Evolutionary conservation across 2,329 filamentous ascomycete species (phyloP).

Genomic region (Fusarium virguliforme): DNA sequence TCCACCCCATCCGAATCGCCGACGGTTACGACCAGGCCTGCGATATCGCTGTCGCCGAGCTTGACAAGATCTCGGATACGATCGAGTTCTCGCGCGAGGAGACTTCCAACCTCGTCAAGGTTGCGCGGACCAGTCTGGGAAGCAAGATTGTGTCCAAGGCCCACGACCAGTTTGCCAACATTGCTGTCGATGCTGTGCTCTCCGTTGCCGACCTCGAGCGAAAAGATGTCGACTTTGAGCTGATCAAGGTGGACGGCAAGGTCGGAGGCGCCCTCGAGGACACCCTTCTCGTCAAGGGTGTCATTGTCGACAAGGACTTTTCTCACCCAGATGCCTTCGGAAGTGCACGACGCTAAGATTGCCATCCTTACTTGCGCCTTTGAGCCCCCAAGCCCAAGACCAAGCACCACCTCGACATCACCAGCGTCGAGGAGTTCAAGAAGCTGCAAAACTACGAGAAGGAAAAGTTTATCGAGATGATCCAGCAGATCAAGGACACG

Average conservation of each 20-base stretch:
- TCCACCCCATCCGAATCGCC: slow-evolving; percentile 98
- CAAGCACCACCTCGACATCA: slow-evolving; percentile 99
- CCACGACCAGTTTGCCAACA: slow-evolving; percentile 97
- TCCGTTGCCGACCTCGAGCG: slow-evolving; percentile 96
- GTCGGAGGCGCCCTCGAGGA: slow-evolving; percentile 95
- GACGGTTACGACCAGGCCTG: slow-evolving; percentile 98
- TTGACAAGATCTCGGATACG: slow-evolving; percentile 93
- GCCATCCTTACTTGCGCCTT: slow-evolving; percentile 98
- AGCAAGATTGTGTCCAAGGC: slow-evolving; percentile 99
- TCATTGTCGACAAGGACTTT: slow-evolving; percentile 99
- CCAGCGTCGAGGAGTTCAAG: slow-evolving; percentile 97
- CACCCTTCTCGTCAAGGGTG: slow-evolving; percentile 94
- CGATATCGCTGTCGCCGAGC: slow-evolving; percentile 92
- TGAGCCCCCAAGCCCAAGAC: slow-evolving; percentile 99
- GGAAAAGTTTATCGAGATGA: slow-evolving; percentile 98
- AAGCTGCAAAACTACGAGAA: slow-evolving; percentile 96
- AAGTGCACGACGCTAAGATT: slow-evolving; percentile 95
- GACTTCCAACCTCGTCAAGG: slow-evolving; percentile 90
- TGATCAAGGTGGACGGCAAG: slow-evolving; percentile 99
- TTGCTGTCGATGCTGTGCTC: slow-evolving; percentile 96
- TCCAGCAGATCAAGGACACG: slow-evolving; percentile 96
- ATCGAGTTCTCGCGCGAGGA: slow-evolving; percentile 88
- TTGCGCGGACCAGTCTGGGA: slow-evolving; percentile 94
- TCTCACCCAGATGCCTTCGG: slow-evolving; percentile 99
- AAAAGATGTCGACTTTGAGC: slow-evolving; percentile 97